Base-by-base conservation (phyloP, 805 yeast species). In the Spathaspora boniae region DNA sequence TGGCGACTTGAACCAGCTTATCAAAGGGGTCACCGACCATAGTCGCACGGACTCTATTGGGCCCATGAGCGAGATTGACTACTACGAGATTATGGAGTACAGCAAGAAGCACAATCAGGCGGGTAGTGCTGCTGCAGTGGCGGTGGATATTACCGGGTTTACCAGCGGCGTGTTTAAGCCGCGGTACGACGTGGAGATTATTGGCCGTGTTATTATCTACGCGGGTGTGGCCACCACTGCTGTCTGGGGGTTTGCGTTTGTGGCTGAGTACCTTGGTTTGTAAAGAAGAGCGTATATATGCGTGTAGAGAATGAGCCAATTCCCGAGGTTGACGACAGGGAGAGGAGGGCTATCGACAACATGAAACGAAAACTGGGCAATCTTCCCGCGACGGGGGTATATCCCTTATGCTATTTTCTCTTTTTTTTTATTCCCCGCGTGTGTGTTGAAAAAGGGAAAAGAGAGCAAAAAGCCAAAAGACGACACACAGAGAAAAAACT, bases 181-280 rank as follows among this genome's bases (percentile, higher is more conserved):
- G 3, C 70, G 89, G 32, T 80, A 82, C 46, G 88, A 80, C 38
- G 80, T 83, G 20, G 91, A 83, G 42, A 83, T 86, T 3, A 59
- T 86, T 21, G 88, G 93, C 7, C 71, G 95, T 48, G 63, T 85
- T 42, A 59, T 83, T 12, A 84, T 88, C 1, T 91, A 91, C 59
- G 81, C 85, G 1, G 98, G 98, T 0, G 77, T 91, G 19, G 73
- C 93, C 0, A 48, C 68, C 18, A 58, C 73, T 21, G 82, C 84
- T 0, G 57, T 74, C 16, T 65, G 70, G 69, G 70, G 68, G 9
- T 58, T 61, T 38, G 55, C 54, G 7, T 29, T 54, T 16, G 50
- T 47, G 9, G 46, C 55, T n/a, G 45, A 47, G 32, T 34, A 34
- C 26, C 22, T 26, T n/a, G 19, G 25, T 15, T 26, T 36, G 33